Conservation (phyloP, 352 stramenopile genomes). For the Pythium volutum region DNA sequence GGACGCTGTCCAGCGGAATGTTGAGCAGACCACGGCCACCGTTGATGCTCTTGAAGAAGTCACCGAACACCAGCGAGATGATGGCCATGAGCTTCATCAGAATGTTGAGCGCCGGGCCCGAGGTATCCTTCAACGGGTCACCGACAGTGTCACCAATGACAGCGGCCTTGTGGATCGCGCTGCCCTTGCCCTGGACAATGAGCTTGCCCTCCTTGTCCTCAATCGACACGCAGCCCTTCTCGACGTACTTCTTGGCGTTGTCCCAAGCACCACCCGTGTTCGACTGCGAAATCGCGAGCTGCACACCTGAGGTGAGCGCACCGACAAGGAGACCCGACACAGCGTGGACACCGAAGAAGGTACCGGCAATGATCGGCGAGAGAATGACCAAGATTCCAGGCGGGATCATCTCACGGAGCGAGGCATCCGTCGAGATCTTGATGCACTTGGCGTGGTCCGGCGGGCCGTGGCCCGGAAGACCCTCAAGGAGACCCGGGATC, state of each 20-base stretch:
- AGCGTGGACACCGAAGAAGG: slow-evolving; percentile 97
- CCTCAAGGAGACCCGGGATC: slow-evolving; percentile 97
- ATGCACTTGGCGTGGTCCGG: slow-evolving; percentile 94
- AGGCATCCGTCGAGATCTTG: slow-evolving; percentile 98
- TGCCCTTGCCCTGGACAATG: slow-evolving; percentile 93
- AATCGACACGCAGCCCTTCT: slow-evolving; percentile 92
- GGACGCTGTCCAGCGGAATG: slow-evolving; percentile 39
- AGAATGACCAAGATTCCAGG: slow-evolving; percentile 98
- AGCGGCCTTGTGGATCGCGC: slow-evolving; percentile 97
- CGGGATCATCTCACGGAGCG: slow-evolving; percentile 98
- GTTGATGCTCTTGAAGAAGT: slow-evolving; percentile 99
- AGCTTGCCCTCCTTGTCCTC: slow-evolving; percentile 91
- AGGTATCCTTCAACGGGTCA: slow-evolving; percentile 99
- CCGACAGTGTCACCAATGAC: slow-evolving; percentile 98
- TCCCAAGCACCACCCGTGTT: slow-evolving; percentile 99
- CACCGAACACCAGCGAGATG: slow-evolving; percentile 98
- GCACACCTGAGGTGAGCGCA: slow-evolving; percentile 94
- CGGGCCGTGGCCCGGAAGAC: slow-evolving; percentile 81
- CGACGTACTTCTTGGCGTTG: slow-evolving; percentile 99
- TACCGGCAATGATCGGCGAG: slow-evolving; percentile 96
- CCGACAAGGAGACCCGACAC: slow-evolving; percentile 97
- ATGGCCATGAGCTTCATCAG: slow-evolving; percentile 99
- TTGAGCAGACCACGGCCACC: slow-evolving; percentile 93
- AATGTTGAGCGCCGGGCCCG: slow-evolving; percentile 99
- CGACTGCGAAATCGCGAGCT: slow-evolving; percentile 99